phyloP scores from a whole-genome alignment of 2,329 filamentous ascomycete genomes.

The Madurella fahalii region DNA sequence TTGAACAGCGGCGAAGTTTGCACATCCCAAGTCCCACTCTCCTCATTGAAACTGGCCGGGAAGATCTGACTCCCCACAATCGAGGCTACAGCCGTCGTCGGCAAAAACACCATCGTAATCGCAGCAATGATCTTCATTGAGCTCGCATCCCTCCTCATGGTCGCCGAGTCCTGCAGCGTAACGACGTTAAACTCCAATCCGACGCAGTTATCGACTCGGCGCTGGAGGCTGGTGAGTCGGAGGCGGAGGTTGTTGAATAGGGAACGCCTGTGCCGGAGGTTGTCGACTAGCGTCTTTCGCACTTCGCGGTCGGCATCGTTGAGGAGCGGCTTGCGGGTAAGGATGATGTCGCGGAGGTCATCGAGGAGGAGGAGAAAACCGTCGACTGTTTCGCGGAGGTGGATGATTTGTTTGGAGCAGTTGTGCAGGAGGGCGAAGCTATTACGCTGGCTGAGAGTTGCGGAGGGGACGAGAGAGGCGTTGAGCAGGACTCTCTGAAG shows the following conservation, averaged over 20 bases:
- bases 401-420: conserved; percentile 23
- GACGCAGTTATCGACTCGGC: conserved; percentile 34
- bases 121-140: conserved; percentile 37
- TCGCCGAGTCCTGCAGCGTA: conserved; percentile 35
- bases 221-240: conserved; percentile 33
- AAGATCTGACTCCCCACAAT: conserved; percentile 27
- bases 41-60: not conserved
- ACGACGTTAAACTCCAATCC: conserved; percentile 36
- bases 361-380: conserved; percentile 16
- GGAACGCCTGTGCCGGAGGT: conserved; percentile 31
- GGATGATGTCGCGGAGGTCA: not conserved
- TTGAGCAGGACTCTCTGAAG: too few species aligned
- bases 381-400: conserved; percentile 20
- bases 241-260: conserved; percentile 36
- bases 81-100: conserved; percentile 34
- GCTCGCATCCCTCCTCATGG: conserved; percentile 34
- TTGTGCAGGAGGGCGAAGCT: conserved; percentile 24
- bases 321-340: too few species aligned
- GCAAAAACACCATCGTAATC: conserved; percentile 37
- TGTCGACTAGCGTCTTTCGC: conserved; percentile 25
- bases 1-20: conserved; percentile 31
- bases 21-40: not conserved
- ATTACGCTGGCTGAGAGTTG: too few species aligned
- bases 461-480: too few species aligned
- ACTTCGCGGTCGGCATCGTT: not conserved